A percentile compares a stretch with the other conserved stretches of the same genome.
Evolutionary conservation across 1,139 yeast genomes (phyloP).

Genomic region (Candida tunisiensis): DNA sequence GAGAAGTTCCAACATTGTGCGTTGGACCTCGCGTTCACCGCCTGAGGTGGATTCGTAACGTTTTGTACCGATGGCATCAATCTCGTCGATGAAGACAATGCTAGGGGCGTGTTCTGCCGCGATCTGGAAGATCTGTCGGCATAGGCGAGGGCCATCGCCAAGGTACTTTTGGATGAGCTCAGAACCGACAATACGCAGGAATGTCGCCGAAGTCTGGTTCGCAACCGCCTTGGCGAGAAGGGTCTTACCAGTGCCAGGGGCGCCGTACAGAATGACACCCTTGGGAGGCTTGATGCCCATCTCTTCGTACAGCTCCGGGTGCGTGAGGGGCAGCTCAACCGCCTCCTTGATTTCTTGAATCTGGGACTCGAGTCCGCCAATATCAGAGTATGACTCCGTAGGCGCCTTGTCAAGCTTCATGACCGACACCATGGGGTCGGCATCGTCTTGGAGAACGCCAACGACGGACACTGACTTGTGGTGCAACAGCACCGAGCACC

Average conservation of each 20-base stretch:
- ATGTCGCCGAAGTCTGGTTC: slow-evolving; percentile 92
- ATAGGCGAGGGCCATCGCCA: slow-evolving; percentile 95
- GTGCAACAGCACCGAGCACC: slow-evolving; percentile 92
- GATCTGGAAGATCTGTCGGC: slow-evolving; percentile 88
- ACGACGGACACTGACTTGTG: slow-evolving; percentile 91
- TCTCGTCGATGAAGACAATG: slow-evolving; percentile 95
- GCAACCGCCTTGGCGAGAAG: slow-evolving; percentile 97
- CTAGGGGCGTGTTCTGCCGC: slow-evolving; percentile 98
- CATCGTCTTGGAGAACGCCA: slow-evolving; percentile 91
- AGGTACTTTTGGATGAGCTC: slow-evolving; percentile 93
- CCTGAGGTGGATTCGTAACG: slow-evolving; percentile 94
- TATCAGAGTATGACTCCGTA: slow-evolving; percentile 89
- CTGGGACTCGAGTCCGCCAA: slow-evolving; percentile 93
- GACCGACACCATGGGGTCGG: slow-evolving; percentile 95
- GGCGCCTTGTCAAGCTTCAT: slow-evolving; percentile 98
- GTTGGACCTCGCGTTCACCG: slow-evolving; percentile 95
- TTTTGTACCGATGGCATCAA: slow-evolving; percentile 97
- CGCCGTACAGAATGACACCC: slow-evolving; percentile 96
- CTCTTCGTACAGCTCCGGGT: slow-evolving; percentile 95
- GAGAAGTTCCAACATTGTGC: slow-evolving; percentile 94
- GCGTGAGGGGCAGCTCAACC: slow-evolving; percentile 92
- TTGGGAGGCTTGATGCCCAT: slow-evolving; percentile 99
- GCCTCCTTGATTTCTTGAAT: slow-evolving; percentile 98
- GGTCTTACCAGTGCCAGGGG: slow-evolving; percentile 99
- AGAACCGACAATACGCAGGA: slow-evolving; percentile 89